phyloP scores from a whole-genome alignment of 352 stramenopile genomes.

The Phytophthora crassamura region DNA sequence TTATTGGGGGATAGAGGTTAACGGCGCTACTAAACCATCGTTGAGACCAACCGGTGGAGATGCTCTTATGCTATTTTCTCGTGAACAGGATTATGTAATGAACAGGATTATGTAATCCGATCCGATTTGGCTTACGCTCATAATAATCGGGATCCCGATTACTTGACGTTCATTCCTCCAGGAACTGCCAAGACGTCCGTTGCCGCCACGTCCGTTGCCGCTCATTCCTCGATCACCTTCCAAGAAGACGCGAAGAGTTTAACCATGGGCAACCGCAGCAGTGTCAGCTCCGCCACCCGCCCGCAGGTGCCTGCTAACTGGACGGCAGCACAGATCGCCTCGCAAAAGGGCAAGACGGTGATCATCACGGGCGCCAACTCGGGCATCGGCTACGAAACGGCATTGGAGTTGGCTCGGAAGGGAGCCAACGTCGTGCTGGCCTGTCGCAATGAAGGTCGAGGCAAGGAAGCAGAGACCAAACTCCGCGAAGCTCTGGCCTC shows the following conservation, averaged over 20 bases:
- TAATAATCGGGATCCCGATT: too few relatives aligned
- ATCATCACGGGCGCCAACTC: constrained; percentile 46
- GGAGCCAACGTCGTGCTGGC: constrained; percentile 40
- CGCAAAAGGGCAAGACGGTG: constrained; percentile 30
- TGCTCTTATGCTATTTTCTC: too few relatives aligned
- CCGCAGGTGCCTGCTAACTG: constrained; percentile 28
- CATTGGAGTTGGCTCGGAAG: constrained; percentile 23
- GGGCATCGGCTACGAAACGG: constrained; percentile 24
- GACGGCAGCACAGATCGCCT: constrained; percentile 27
- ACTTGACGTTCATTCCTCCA: too few relatives aligned
- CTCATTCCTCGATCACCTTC: neutral
- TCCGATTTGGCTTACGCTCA: too few relatives aligned
- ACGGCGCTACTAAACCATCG: too few relatives aligned
- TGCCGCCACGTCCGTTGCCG: too few relatives aligned
- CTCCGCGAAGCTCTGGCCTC: constrained; percentile 19
- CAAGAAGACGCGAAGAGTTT: neutral
- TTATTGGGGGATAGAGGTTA: too few relatives aligned
- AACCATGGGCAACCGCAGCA: constrained; percentile 25
- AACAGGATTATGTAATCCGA: too few relatives aligned
- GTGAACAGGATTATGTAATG: too few relatives aligned
- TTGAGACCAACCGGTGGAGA: too few relatives aligned
- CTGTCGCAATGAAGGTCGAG: constrained; percentile 37
- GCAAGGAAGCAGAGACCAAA: constrained; percentile 30
- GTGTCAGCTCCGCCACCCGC: neutral
- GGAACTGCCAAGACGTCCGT: too few relatives aligned